phyloP scores from a whole-genome alignment of 345 rosid genomes.

The Cochlearia excelsa region DNA sequence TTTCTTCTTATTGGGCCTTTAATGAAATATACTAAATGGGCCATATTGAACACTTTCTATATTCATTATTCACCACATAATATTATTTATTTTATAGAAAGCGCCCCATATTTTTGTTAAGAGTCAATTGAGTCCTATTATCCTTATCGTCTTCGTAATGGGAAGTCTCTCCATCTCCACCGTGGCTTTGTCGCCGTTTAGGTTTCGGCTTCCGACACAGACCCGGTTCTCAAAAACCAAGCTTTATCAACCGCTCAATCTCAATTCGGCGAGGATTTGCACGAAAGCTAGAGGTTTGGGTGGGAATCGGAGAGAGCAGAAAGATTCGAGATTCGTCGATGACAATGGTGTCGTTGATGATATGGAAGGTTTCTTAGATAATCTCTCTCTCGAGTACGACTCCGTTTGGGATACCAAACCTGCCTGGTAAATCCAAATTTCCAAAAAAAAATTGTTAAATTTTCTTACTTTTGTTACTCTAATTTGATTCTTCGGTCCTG shows the following conservation, averaged over 20 bases:
- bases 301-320: slow-evolving; percentile 42
- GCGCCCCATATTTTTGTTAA: slow-evolving; percentile 20
- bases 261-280: slow-evolving; percentile 24
- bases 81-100: neutral
- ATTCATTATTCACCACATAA: neutral
- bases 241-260: neutral
- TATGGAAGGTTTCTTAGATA: slow-evolving; percentile 83
- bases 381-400: slow-evolving; percentile 90
- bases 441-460: neutral
- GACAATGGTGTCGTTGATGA: slow-evolving; percentile 68
- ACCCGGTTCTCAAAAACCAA: slow-evolving; percentile 1
- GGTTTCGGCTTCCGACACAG: slow-evolving; percentile 14
- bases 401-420: slow-evolving; percentile 99
- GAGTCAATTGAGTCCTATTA: slow-evolving; percentile 28
- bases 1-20: slow-evolving; percentile 4
- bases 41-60: neutral
- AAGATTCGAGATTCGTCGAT: slow-evolving; percentile 55
- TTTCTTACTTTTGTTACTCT: too few relatives aligned
- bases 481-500: too few relatives aligned
- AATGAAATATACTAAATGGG: neutral
- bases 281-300: slow-evolving; percentile 39
- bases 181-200: slow-evolving; percentile 20
- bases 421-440: slow-evolving; percentile 50
- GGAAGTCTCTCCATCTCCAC: slow-evolving; percentile 31
- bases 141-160: slow-evolving; percentile 30